phyloP scores from a whole-genome alignment of 2,329 filamentous ascomycete genomes.

The Onygenales sp. region DNA sequence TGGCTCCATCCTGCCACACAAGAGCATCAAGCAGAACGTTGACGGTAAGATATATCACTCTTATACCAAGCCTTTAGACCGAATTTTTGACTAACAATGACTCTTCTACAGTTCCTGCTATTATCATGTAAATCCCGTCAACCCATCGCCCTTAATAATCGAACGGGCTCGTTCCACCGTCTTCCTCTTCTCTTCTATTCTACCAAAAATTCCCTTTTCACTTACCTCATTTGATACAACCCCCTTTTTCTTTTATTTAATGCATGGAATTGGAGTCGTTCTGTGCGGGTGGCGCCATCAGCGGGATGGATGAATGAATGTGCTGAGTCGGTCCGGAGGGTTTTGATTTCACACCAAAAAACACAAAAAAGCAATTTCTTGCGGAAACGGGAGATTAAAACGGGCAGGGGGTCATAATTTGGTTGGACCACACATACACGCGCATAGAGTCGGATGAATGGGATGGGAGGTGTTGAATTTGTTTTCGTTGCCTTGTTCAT shows the following conservation, averaged over 20 bases:
- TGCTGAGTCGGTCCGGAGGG: too few species aligned
- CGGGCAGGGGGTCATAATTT: too few species aligned
- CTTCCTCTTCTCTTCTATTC: not conserved
- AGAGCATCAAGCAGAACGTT: constrained; percentile 98
- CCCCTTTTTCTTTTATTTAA: not conserved
- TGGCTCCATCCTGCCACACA: constrained; percentile 88
- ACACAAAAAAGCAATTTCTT: too few species aligned
- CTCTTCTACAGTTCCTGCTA: constrained; percentile 32
- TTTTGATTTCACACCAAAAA: too few species aligned
- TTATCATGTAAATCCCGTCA: constrained; percentile 36
- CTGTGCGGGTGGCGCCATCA: too few species aligned
- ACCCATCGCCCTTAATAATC: not conserved
- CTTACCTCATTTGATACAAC: not conserved
- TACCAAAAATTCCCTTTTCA: not conserved
- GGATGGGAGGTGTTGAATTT: too few species aligned
- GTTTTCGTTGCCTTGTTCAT: too few species aligned
- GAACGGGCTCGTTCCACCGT: not conserved
- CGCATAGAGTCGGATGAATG: too few species aligned
- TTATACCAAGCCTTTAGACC: not conserved
- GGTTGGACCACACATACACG: too few species aligned
- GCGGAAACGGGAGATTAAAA: too few species aligned
- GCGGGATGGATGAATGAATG: not conserved
- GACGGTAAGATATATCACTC: constrained; percentile 49
- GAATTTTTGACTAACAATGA: constrained; percentile 3
- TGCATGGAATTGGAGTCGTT: not conserved